Conservation (phyloP, 1,284 basidiomycete genomes). For the Apiotrichum gamsii region DNA sequence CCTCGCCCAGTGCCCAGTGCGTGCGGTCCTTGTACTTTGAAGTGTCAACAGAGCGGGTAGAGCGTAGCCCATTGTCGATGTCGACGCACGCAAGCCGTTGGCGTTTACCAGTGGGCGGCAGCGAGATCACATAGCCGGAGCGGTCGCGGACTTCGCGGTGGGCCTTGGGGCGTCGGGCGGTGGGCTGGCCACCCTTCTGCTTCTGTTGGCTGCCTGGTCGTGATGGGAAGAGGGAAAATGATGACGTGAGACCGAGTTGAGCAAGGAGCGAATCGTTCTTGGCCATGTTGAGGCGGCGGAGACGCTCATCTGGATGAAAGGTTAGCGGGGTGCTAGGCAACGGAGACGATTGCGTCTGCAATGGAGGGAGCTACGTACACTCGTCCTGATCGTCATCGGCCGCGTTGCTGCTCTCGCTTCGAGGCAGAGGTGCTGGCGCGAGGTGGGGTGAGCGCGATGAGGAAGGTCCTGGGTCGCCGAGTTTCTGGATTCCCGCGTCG, state of each 20-base stretch:
- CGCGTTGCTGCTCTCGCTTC: too few relatives aligned
- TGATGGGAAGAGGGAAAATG: neutral
- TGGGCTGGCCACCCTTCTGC: neutral
- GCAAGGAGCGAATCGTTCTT: constrained; percentile 6
- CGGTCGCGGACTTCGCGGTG: constrained; percentile 17
- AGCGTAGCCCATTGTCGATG: constrained; percentile 23
- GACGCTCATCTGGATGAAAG: constrained; percentile 13
- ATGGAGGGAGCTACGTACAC: neutral
- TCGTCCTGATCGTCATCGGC: too few relatives aligned
- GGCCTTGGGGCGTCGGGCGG: neutral
- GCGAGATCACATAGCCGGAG: constrained; percentile 27
- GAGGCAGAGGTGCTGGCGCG: too few relatives aligned
- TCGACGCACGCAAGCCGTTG: constrained; percentile 36
- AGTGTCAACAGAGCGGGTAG: constrained; percentile 22
- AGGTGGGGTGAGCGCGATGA: too few relatives aligned
- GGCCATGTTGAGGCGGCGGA: constrained; percentile 6
- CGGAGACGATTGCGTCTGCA: neutral
- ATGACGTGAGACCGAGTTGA: neutral
- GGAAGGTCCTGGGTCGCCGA: too few relatives aligned
- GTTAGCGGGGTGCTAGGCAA: too few relatives aligned
- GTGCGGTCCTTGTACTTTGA: constrained; percentile 31
- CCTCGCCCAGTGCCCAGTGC: constrained; percentile 26
- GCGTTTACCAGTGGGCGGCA: constrained; percentile 22
- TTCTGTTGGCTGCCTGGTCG: neutral
- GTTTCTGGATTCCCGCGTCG: too few relatives aligned